Conservation (phyloP, 1,284 basidiomycete species). For the Microbotryum silenes-acaulis region DNA sequence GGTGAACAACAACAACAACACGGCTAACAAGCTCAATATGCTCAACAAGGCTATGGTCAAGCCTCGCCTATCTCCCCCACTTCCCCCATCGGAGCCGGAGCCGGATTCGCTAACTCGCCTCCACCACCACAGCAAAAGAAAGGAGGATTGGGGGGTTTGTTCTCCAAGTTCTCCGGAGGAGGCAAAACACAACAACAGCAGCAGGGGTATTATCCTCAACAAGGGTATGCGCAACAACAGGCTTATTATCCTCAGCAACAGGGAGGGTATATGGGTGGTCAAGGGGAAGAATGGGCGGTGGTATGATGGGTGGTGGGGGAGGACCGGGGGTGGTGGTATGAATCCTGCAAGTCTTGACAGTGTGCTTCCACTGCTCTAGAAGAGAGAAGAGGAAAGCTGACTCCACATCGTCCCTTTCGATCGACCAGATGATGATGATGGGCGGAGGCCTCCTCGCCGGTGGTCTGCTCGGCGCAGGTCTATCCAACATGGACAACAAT, state of each 20-base stretch:
- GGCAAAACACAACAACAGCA: not conserved
- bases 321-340: constrained; percentile 21
- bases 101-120: not conserved
- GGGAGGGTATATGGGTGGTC: constrained; percentile 1
- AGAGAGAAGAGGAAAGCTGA: too few relatives aligned
- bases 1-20: not conserved
- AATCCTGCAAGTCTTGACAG: constrained; percentile 14
- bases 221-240: not conserved
- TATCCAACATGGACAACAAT: constrained; percentile 11
- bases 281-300: not conserved
- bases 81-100: too few relatives aligned
- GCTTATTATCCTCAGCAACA: not conserved
- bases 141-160: not conserved
- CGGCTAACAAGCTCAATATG: too few relatives aligned
- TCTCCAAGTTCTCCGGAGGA: not conserved
- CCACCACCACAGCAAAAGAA: not conserved
- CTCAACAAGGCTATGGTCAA: too few relatives aligned
- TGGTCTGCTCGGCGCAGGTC: not conserved
- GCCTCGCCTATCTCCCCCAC: too few relatives aligned
- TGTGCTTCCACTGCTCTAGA: not conserved
- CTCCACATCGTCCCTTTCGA: too few relatives aligned
- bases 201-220: not conserved
- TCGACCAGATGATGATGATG: constrained; percentile 15
- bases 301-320: constrained; percentile 9
- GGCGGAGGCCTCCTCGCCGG: constrained; percentile 18